Base-by-base conservation (phyloP, 176 grass and related monocot species). In the Elymus sibiricus region DNA sequence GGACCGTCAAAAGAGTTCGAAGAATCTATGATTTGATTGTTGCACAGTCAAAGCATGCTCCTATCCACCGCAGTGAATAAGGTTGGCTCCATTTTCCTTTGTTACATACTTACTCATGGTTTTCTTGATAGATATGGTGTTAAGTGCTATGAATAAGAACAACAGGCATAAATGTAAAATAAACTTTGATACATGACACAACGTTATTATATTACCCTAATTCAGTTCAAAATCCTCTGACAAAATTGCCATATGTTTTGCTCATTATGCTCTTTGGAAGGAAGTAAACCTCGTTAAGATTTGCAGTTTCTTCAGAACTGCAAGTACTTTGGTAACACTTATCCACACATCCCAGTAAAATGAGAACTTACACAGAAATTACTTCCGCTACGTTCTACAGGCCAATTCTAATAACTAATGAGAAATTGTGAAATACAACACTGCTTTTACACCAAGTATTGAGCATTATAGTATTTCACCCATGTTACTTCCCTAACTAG, bases 11-110 rank as follows among this genome's bases (percentile, higher is more conserved):
- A 78, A 58, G 10, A 21, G 26, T 76, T 82, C 1, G 22, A 14
- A 63, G 58, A 79, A 2, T 63, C 12, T 38, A 55, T 55, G 21
- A 56, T 82, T 70, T 70, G 19, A 69, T 19, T 40, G 65, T 82
- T 82, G 49, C 47, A 26, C 67, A n/a, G 46, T 70, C 11, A 67
- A 68, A 68, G 62, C 62, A 81, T 68, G 63, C 42, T 49, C 79
- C 26, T 67, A 29, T 3, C 16, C 61, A 13, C 79, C 46, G 6
- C 62, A 27, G 19, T 53, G 19, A 81, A 69, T 42, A 81, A 81
- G 79, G 63, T 24, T 0, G 70, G 39, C 70, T 46, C 42, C 27
- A 58, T 60, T 78, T 29, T 53, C 15, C 47, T 55, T 65, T 2
- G 13, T 61, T 40, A 61, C 2, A 15, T 25, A 21, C 25, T 56